Evolutionary conservation across 495 filamentous ascomycete species (phyloP).

Genomic region (Hyaloscypha variabilis): DNA sequence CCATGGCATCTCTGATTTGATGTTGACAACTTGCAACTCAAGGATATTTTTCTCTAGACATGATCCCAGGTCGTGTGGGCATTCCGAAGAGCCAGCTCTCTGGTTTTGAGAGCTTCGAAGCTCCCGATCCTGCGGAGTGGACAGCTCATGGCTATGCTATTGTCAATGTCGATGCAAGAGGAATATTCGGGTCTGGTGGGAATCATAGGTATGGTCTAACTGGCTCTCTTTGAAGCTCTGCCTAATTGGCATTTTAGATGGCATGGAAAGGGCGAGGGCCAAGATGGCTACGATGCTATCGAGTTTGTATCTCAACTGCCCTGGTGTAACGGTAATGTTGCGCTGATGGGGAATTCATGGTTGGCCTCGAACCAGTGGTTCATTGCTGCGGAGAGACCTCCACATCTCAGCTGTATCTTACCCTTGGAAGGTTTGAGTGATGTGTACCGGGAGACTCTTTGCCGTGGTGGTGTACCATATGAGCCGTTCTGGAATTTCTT

Average conservation of each 20-base stretch:
- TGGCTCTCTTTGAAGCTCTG: slow-evolving; percentile 35
- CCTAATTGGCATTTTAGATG: slow-evolving; percentile 21
- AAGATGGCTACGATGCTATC: slow-evolving; percentile 36
- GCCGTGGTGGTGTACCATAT: slow-evolving; percentile 39
- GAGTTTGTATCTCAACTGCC: slow-evolving; percentile 38
- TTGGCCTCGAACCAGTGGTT: slow-evolving; percentile 42
- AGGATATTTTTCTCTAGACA: neutral
- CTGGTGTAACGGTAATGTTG: slow-evolving; percentile 47
- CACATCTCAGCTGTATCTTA: slow-evolving; percentile 41
- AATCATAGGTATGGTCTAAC: slow-evolving; percentile 35
- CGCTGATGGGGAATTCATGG: slow-evolving; percentile 43
- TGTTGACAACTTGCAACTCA: slow-evolving; percentile 8
- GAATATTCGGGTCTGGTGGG: slow-evolving; percentile 40
- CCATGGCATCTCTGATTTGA: neutral
- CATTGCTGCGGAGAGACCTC: slow-evolving; percentile 40
- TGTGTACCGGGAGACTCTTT: slow-evolving; percentile 43
- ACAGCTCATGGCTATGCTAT: slow-evolving; percentile 43
- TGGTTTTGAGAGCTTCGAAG: neutral
- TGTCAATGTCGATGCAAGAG: slow-evolving; percentile 43
- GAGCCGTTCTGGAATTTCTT: slow-evolving; percentile 32
- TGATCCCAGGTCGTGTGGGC: neutral
- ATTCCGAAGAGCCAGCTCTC: neutral
- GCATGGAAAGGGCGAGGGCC: neutral
- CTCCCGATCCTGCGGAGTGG: slow-evolving; percentile 40
- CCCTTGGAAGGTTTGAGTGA: slow-evolving; percentile 47